Evolutionary conservation across 2,329 filamentous ascomycete genomes (phyloP).

Genomic region (Scortechinia acanthostroma): DNA sequence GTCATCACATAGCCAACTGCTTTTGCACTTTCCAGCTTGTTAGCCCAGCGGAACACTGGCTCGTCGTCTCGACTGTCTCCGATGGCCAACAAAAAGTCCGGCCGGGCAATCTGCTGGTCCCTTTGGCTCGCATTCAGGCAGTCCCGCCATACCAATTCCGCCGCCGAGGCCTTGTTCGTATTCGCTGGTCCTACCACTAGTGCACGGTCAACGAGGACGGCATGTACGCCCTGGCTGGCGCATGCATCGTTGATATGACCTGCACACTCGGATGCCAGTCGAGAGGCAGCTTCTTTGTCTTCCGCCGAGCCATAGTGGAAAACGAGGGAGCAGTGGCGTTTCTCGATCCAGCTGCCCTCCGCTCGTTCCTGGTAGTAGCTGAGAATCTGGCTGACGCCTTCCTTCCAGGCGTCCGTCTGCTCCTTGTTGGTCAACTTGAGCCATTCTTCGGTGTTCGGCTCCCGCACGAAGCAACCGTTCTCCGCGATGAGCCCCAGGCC

Average conservation of each 20-base stretch:
- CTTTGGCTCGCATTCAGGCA: conserved; percentile 46
- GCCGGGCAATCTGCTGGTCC: conserved; percentile 27
- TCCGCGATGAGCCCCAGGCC: conserved; percentile 86
- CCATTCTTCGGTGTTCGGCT: conserved; percentile 66
- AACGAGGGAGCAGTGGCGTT: conserved; percentile 82
- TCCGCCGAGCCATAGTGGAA: conserved; percentile 84
- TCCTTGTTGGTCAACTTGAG: conserved; percentile 68
- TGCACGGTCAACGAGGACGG: conserved; percentile 71
- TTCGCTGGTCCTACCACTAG: conserved; percentile 79
- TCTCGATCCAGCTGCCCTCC: conserved; percentile 80
- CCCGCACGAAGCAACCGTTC: conserved; percentile 84
- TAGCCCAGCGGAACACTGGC: conserved; percentile 90
- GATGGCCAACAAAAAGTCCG: conserved; percentile 83
- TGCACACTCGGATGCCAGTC: conserved; percentile 81
- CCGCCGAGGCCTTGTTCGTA: conserved; percentile 82
- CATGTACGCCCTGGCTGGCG: conserved; percentile 74
- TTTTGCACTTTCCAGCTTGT: conserved; percentile 55
- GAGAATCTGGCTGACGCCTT: conserved; percentile 74
- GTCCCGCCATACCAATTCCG: conserved; percentile 46
- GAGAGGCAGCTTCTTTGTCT: conserved; percentile 67
- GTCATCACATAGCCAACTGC: conserved; percentile 68
- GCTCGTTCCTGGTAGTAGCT: conserved; percentile 85
- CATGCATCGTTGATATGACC: conserved; percentile 94
- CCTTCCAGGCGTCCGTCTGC: conserved; percentile 72
- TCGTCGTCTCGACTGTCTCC: conserved; percentile 92